Base-by-base conservation (phyloP, 164 flowering plant species). In the Vitis labrusca region DNA sequence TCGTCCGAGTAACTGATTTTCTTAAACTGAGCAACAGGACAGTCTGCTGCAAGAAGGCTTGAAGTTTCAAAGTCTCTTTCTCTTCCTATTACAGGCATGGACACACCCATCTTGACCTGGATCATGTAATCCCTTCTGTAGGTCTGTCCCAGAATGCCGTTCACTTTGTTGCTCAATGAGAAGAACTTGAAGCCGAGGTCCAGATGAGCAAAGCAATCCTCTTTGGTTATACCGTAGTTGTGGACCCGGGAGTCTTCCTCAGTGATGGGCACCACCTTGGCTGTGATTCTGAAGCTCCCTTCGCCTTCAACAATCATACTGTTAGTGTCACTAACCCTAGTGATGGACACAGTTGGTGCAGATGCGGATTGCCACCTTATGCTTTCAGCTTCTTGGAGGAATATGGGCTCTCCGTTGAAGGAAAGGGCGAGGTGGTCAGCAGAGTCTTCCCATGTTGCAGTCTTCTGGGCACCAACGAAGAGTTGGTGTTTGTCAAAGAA, bases 171-270 rank as follows among this genome's bases (percentile, higher is more conserved):
- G 23, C 51, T 65, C 59, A 65, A 37, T 3, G 51, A 23, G 14
- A 37, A 59, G 49, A 72, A 72, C 59, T 72, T 72, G 59, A 72
- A 65, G 8, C 64, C 55, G 1, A 72, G 58, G 16, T 72, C 74
- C 13, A 72, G 57, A 30, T 72, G 74, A 3, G 74, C 74, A 50
- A 72, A 65, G 58, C 74, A 65, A 19, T 72, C 51, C 49, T 72
- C 74, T n/a, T 72, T 10, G 0, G 69, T 72, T 12, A 72, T 59
- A 8, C 27, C 48, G n/a, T 71, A 63, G 48, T 16, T 56, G 9
- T 71, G 73, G 1, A 63, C 51, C 14, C 37, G 9, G 2, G 73
- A 71, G 3, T 71, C 73, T 9, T 63, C 8, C 47, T 55, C 54
- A 1, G 68, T 63, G 12, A 71, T 64, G 3, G 73, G 73, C 47